Evolutionary conservation across 1,284 basidiomycete species (phyloP).

Genomic region (Ceratobasidium sp.): DNA sequence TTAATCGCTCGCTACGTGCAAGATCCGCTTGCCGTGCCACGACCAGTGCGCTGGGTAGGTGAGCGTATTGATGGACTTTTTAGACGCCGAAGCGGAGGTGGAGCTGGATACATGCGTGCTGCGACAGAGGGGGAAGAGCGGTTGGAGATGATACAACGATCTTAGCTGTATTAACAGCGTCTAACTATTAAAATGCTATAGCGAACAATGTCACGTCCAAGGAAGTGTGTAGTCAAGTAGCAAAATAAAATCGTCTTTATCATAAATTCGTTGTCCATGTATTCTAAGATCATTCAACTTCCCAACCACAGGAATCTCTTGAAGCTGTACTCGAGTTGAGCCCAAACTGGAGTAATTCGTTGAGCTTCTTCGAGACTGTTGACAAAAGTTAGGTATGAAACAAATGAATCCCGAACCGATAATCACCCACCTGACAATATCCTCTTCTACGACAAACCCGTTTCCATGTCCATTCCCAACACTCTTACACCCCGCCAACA

Average conservation of each 20-base stretch:
- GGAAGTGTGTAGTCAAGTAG: background rate
- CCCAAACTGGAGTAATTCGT: constrained; percentile 82
- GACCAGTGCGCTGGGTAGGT: constrained; percentile 34
- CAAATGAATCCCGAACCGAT: constrained; percentile 12
- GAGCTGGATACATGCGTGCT: constrained; percentile 79
- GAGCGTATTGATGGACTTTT: constrained; percentile 36
- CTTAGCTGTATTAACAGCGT: background rate
- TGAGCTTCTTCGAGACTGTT: constrained; percentile 82
- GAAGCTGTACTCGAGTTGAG: constrained; percentile 91
- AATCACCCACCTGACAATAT: constrained; percentile 80
- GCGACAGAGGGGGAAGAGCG: constrained; percentile 77
- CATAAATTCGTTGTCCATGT: constrained; percentile 7
- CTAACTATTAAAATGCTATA: constrained; percentile 19
- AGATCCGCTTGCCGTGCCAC: constrained; percentile 26
- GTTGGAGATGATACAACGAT: constrained; percentile 69
- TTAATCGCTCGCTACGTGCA: constrained; percentile 35
- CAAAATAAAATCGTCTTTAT: no score
- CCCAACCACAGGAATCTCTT: constrained; percentile 90
- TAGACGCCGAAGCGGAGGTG: constrained; percentile 58
- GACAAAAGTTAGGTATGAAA: constrained; percentile 47
- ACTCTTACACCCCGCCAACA: constrained; percentile 76
- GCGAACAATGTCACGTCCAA: background rate
- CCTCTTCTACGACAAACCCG: constrained; percentile 72
- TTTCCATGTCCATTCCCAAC: constrained; percentile 63
- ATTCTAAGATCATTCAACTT: constrained; percentile 59